Evolutionary conservation across 2,329 filamentous ascomycete species (phyloP), one percentile per base, ranked within the genome.

Genomic region (Pseudogymnoascus sp.): DNA sequence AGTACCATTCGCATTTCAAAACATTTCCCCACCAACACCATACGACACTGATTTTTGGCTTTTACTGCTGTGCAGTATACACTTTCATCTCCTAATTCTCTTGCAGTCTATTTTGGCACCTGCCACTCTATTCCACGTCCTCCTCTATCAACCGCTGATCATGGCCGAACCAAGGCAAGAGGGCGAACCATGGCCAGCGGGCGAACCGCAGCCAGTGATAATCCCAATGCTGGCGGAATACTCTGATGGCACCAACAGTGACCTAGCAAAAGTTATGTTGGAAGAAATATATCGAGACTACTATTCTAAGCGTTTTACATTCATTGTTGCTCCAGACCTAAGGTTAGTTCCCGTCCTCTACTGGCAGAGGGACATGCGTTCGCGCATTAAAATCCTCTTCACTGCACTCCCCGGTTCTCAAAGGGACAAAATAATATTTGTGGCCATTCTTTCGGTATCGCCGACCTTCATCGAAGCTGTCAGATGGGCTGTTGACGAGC

Each of bases 221-320:
- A 56, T 56, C n/a, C 28, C 49, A 3, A 12, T 12, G 49, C 49
- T 56, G 28, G 16, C 34, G 49, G 9, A 21, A 11, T 56, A 34
- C 49, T 14, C 28, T 21, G 49, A 8, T 12, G 16, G 12, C 28
- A 21, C 9, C 21, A 25, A 16, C 49, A 18, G 16, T 56, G 5
- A 18, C 3, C 28, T 56, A 18, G 49, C 49, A 34, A 5, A 56
- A 16, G 12, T 21, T 34, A 28, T 56, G 25, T 14, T 56, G 28
- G 28, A 56, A 16, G 49, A 56, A 36, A 56, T 56, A 36, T 56
- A 56, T 21, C 28, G 16, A 34, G 49, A 56, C 28, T 56, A 56
- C 5, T 28, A 56, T 56, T 3, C 5, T 21, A 56, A 21, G 28
- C 49, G n/a, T 36, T 36, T 56, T 11, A 5, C 18, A 36, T 56